A percentile compares a stretch with the other conserved stretches of the same genome.
These are phyloP conservation scores for Cladophialophora psammophila DNA, from an alignment of 2,329 filamentous ascomycete species.

Conservation along the genomic window DNA sequence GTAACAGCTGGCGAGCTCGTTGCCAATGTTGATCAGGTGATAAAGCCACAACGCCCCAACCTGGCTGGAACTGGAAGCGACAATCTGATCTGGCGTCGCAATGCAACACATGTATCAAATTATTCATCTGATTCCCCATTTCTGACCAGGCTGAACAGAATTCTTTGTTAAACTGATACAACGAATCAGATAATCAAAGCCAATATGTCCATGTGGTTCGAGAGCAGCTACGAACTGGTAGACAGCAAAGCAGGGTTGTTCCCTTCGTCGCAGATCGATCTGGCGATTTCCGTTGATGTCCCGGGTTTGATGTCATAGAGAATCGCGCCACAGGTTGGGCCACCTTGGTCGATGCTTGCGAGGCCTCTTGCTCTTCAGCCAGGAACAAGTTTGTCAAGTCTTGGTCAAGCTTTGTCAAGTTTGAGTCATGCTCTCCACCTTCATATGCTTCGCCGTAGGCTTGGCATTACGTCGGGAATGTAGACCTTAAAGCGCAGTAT, in stretches of 20 bases:
- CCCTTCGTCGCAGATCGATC: neutral
- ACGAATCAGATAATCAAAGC: neutral
- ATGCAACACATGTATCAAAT: neutral
- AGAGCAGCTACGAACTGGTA: neutral
- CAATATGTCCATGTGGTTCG: conserved; percentile 3
- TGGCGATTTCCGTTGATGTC: neutral
- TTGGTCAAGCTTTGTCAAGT: too few species aligned
- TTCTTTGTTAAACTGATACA: neutral
- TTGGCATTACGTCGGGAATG: neutral
- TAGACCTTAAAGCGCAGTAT: neutral
- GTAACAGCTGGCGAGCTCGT: conserved; percentile 88
- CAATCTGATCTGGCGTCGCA: conserved; percentile 59
- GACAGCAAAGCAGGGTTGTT: neutral
- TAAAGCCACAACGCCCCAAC: conserved; percentile 78
- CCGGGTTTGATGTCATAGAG: neutral
- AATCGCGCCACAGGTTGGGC: neutral
- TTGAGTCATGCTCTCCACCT: neutral
- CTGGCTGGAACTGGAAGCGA: conserved; percentile 78
- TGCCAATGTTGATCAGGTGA: conserved; percentile 88
- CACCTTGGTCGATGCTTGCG: neutral
- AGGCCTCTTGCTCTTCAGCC: neutral
- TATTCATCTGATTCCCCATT: neutral
- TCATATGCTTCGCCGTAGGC: neutral
- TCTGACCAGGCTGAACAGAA: neutral
- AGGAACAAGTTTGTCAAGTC: too few species aligned